These are phyloP conservation scores for Hyphopichia burtonii DNA, from an alignment of 1,139 yeast genomes.

Conservation along the genomic window DNA sequence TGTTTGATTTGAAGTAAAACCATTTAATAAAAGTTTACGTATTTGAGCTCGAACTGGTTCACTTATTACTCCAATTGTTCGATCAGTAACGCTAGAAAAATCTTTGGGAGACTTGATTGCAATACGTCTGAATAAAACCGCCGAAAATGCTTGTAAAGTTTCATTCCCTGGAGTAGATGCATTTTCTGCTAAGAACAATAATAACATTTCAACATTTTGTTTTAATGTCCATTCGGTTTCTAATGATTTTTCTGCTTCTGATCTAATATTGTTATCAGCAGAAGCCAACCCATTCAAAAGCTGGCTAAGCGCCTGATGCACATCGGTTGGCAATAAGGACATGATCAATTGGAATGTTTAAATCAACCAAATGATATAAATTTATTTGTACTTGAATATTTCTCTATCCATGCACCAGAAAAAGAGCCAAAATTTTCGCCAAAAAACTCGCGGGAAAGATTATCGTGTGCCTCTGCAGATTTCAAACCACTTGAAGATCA, in stretches of 20 bases:
- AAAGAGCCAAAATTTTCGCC: not conserved
- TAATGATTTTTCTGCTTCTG: slow-evolving; percentile 73
- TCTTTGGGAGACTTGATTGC: slow-evolving; percentile 75
- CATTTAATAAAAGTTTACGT: slow-evolving; percentile 64
- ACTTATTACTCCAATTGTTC: slow-evolving; percentile 72
- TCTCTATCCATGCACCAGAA: not conserved
- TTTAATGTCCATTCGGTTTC: slow-evolving; percentile 73
- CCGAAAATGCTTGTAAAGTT: slow-evolving; percentile 63
- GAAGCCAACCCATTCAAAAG: slow-evolving; percentile 73
- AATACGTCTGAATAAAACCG: slow-evolving; percentile 85
- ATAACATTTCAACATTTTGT: slow-evolving; percentile 63
- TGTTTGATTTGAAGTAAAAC: slow-evolving; percentile 63
- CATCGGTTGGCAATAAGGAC: slow-evolving; percentile 65
- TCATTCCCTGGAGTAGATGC: slow-evolving; percentile 61
- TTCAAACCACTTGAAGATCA: too few species aligned
- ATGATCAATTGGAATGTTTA: slow-evolving; percentile 18
- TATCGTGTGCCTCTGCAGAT: too few species aligned
- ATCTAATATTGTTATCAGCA: slow-evolving; percentile 69
- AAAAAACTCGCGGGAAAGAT: too few species aligned
- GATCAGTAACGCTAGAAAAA: slow-evolving; percentile 61
- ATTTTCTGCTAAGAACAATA: slow-evolving; percentile 81
- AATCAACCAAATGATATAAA: too few species aligned
- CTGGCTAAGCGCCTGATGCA: slow-evolving; percentile 52
- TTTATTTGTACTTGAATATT: too few species aligned
- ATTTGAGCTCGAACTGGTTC: slow-evolving; percentile 61